Base-by-base conservation (phyloP, 2,329 filamentous ascomycete species). In the Phoma herbarum region DNA sequence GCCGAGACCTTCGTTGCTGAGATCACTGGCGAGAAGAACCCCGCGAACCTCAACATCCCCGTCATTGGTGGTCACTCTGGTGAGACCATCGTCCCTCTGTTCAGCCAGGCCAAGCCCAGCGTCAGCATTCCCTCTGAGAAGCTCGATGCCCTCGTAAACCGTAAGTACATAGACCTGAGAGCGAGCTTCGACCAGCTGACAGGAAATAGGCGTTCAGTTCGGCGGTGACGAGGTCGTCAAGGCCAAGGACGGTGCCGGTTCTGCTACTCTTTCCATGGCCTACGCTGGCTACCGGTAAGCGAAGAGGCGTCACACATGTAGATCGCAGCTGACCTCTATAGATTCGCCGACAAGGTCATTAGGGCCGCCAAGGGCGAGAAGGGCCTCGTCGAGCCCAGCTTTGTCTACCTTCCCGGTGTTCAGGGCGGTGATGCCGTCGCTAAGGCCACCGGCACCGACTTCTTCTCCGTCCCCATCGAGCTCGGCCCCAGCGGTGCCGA, bases 11-110 rank as follows among this genome's bases (percentile, higher is more conserved):
- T 99, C 78, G 91, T 96, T 61, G 90, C 92, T 72, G 88, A 92
- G 75, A 90, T 96, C 74, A 86, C 86, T 62, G 93, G 93, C 81
- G 88, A 91, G 82, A 87, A 89, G 77, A 88, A 94, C 78, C 92
- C 93, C 60, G 86, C 90, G 73, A 90, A 93, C 79, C 86, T 93
- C 68, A 91, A 84, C 68, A 90, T 99, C 66, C 93, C 94, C 68
- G 95, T 99, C 73, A 88, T 99, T 76, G 95, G 95, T 76, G 95
- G 95, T 63, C 95, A 99, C 88, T 97, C 93, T 61, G 95, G 95
- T 76, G 93, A 94, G 84, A 99, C 95, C 73, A 99, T 99, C 75
- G 93, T 99, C 57, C 95, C 95, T 49, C 87, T 99, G 62, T 96
- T 98, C 87, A 97, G 93, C 87, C 90, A 95, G 84, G 87, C 92